Conservation (phyloP, 306 rosid species). For the Biancaea sappan region DNA sequence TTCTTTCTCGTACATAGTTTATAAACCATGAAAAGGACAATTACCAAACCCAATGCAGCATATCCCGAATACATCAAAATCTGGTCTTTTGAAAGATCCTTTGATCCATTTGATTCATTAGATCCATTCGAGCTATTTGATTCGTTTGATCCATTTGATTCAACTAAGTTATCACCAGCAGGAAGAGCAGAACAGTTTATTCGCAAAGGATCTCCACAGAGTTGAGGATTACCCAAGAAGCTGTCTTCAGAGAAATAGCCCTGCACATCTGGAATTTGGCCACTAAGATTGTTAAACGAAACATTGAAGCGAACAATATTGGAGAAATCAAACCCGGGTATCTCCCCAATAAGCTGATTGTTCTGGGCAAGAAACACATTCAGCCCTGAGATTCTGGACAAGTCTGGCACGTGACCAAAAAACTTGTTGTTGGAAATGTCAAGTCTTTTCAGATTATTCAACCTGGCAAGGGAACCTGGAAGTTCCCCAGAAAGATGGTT, state of each 20-base stretch:
- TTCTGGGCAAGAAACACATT: constrained; percentile 60
- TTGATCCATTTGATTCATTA: constrained; percentile 31
- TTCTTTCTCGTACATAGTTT: constrained; percentile 51
- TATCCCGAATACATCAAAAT: constrained; percentile 69
- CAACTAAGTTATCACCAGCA: neutral
- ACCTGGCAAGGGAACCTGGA: constrained; percentile 58
- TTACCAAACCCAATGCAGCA: constrained; percentile 46
- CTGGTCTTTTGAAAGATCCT: constrained; percentile 41
- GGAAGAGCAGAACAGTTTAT: constrained; percentile 38
- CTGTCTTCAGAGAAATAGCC: constrained; percentile 48
- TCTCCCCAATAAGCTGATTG: constrained; percentile 54
- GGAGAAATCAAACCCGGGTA: constrained; percentile 63
- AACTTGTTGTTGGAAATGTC: constrained; percentile 64
- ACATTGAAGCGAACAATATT: constrained; percentile 54
- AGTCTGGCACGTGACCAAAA: constrained; percentile 56
- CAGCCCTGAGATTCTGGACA: constrained; percentile 70
- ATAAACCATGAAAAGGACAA: constrained; percentile 38
- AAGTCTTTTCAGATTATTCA: constrained; percentile 50
- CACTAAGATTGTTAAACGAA: constrained; percentile 61
- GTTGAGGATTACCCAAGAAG: constrained; percentile 63
- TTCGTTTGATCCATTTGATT: neutral
- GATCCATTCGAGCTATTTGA: constrained; percentile 4
- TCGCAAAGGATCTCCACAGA: constrained; percentile 66
- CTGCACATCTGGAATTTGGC: constrained; percentile 46
- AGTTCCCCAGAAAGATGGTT: constrained; percentile 62